Base-by-base conservation (phyloP, 169 alveolate species). In the Cryptosporidium canis region DNA sequence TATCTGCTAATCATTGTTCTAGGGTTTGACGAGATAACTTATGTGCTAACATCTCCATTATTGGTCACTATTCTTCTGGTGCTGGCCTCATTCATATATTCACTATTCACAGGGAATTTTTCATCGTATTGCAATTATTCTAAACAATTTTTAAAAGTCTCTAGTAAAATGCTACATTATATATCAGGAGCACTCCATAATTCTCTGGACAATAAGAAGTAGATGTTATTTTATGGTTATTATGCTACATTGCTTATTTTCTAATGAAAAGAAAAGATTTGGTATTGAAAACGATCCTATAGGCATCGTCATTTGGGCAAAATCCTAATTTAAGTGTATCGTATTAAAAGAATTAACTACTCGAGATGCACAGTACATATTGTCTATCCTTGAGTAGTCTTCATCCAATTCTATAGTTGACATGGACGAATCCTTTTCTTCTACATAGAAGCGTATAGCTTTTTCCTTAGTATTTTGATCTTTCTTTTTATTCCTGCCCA, bases 11-110 rank as follows among this genome's bases (percentile, higher is more conserved):
- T 77, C 7, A 24, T 77, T 35, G 24, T 77, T n/a, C 35, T 77
- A 11, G 87, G 87, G 7, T 77, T 77, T 58, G 87, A 77, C 61
- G 87, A 77, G 27, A 41, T 77, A 14, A 58, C 63, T 1, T 77
- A 77, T 43, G 53, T 77, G 7, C 43, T 77, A 56, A 58, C 87
- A 9, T 77, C 87, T 6, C 87, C 87, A 41, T 14, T 77, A 12
- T 18, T 77, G 2, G 43, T 77, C 37, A 61, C 87, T 5, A 16
- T 77, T 27, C 44, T 77, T 29, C 33, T 77, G 33, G 33, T 77
- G 14, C n/a, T 61, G n/a, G 24, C 18, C 21, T 39, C 87, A 6
- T 55, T 39, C 24, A 24, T 61, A 77, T 77, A 77, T 24, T 55
- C 87, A 39, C 61, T 58, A 43, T 39, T 77, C 7, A 77, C 87